Base-by-base conservation (phyloP, 495 filamentous ascomycete species). In the Diplogelasinospora grovesii region DNA sequence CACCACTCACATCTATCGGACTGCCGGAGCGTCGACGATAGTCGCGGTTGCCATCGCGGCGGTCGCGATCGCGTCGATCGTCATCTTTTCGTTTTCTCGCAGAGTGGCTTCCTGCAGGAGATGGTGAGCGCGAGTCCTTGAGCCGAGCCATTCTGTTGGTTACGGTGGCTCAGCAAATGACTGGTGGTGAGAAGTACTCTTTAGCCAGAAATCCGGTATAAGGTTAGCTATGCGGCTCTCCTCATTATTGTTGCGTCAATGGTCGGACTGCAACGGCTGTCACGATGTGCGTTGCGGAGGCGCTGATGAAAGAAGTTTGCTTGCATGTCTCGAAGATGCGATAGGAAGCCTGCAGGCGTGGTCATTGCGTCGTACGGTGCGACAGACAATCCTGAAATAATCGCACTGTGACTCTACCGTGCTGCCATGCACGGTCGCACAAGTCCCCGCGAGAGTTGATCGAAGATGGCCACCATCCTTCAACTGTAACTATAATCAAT, bases 101-200 rank as follows among this genome's bases (percentile, higher is more conserved):
- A 82, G 65, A 75, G 78, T 84, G 79, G 73, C 83, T 87, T 81
- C 83, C 85, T 88, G 83, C 81, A 83, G 85, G 85, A 79, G 85
- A 87, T 85, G 85, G 85, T 89, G 85, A 89, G 83, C 83, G 85
- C 79, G 82, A 80, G 79, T 87, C 83, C 80, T 77, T 83, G 76
- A 78, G 85, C 74, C 85, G 84, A 83, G 84, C 82, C 85, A 89
- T 89, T 66, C 65, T 82, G 74, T 73, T 58, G 46, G 44, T 54
- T 36, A 53, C 48, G 49, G 44, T 55, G 53, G 58, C 53, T 63
- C 63, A 55, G 60, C 74, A 70, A 43, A 68, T 69, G 70, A 75
- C 68, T 66, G 71, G 73, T 74, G 74, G 73, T 80, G 71, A 74
- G 65, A 68, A 64, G 72, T 82, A 83, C 78, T 70, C 59, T 49